phyloP scores from a whole-genome alignment of 2,329 filamentous ascomycete species.

The Parasarocladium wereldwijsianum region DNA sequence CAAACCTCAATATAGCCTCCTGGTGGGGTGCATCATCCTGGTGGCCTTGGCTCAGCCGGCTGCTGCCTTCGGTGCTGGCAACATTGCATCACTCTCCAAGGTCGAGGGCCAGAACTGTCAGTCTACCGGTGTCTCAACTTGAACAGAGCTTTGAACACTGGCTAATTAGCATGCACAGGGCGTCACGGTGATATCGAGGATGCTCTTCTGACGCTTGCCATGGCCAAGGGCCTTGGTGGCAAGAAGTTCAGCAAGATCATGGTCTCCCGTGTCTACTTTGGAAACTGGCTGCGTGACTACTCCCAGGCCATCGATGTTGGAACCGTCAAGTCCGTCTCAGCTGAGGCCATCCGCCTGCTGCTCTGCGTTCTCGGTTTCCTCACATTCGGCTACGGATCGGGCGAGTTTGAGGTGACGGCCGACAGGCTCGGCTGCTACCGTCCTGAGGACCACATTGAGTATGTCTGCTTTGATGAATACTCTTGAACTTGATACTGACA shows the following conservation, averaged over 20 bases:
- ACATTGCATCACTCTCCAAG: slow-evolving; percentile 68
- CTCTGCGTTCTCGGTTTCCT: slow-evolving; percentile 84
- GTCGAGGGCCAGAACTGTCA: slow-evolving; percentile 72
- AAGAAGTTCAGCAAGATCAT: slow-evolving; percentile 84
- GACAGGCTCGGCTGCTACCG: slow-evolving; percentile 74
- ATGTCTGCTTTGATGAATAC: too few relatives aligned
- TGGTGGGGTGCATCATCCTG: slow-evolving; percentile 44
- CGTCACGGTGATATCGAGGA: slow-evolving; percentile 90
- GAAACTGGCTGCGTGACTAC: slow-evolving; percentile 90
- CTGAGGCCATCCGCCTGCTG: slow-evolving; percentile 79
- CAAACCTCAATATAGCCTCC: slow-evolving; percentile 12
- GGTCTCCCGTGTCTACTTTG: slow-evolving; percentile 85
- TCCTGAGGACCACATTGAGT: slow-evolving; percentile 61
- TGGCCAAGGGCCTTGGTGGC: slow-evolving; percentile 34
- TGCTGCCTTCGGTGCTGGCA: slow-evolving; percentile 74
- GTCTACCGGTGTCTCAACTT: slow-evolving; percentile 12
- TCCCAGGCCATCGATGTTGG: slow-evolving; percentile 89
- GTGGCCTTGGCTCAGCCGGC: slow-evolving; percentile 50
- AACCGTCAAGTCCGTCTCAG: slow-evolving; percentile 78
- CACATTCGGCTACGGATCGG: slow-evolving; percentile 73
- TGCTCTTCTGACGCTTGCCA: slow-evolving; percentile 58
- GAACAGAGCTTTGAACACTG: not conserved
- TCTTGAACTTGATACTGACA: too few relatives aligned
- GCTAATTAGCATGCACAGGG: slow-evolving; percentile 28
- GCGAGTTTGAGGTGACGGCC: slow-evolving; percentile 71